Conservation (phyloP, 768 basidiomycete genomes). For the Kwoniella sp. region DNA sequence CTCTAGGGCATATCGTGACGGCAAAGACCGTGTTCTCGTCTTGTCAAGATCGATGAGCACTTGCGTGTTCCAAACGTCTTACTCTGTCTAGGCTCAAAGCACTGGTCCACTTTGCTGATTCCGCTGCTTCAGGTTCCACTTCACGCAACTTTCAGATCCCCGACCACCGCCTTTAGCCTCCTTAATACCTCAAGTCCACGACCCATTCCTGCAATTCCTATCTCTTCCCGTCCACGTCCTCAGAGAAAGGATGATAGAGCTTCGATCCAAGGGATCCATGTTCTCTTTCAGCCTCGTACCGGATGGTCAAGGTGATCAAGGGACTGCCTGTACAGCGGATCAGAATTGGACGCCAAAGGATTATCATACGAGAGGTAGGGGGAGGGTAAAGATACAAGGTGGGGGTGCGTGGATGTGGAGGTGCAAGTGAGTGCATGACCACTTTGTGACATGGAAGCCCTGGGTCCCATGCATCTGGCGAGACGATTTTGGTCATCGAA, state of each 20-base stretch:
- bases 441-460: too few species aligned
- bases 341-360: conserved; percentile 32
- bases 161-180: conserved; percentile 27
- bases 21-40: too few species aligned
- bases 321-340: conserved; percentile 38
- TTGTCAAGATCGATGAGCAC: background rate
- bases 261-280: conserved; percentile 25
- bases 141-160: conserved; percentile 33
- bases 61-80: background rate
- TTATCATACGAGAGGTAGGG: conserved; percentile 31
- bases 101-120: too few species aligned
- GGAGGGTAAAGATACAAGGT: conserved; percentile 35
- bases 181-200: conserved; percentile 28
- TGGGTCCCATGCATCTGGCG: too few species aligned
- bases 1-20: too few species aligned
- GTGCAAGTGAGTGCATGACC: conserved; percentile 35
- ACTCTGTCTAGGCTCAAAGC: background rate
- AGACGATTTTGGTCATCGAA: background rate
- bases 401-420: conserved; percentile 40
- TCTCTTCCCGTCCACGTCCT: conserved; percentile 29
- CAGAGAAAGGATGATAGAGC: conserved; percentile 29
- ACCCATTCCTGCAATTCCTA: conserved; percentile 37
- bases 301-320: conserved; percentile 40
- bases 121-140: conserved; percentile 29
- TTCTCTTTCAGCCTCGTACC: conserved; percentile 42